Conservation (phyloP, 108 stramenopile species). For the Skeletonema menzelii region DNA sequence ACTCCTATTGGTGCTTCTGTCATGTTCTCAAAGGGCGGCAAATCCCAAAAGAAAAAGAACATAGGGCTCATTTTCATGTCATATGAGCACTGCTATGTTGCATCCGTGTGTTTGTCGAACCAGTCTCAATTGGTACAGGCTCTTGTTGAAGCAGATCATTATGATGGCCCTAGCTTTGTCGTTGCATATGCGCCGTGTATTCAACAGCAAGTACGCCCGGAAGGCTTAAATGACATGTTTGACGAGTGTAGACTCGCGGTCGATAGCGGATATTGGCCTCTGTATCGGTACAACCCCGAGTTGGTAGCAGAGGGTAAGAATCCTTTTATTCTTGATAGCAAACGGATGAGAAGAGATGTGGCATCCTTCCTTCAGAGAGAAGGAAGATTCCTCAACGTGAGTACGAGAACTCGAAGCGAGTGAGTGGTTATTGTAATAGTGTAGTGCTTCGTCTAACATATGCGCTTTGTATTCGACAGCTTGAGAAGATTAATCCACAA, state of each 20-base stretch:
- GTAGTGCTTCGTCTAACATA: background rate
- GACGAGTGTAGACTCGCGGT: constrained; percentile 56
- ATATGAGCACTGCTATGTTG: constrained; percentile 72
- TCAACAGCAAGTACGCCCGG: constrained; percentile 57
- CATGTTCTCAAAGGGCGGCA: constrained; percentile 61
- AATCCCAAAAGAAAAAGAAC: constrained; percentile 60
- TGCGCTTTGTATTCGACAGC: background rate
- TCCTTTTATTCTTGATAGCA: constrained; percentile 64
- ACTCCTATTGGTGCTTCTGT: constrained; percentile 63
- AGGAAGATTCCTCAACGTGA: constrained; percentile 57
- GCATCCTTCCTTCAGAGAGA: constrained; percentile 57
- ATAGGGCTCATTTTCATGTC: constrained; percentile 72
- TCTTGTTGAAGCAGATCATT: constrained; percentile 59
- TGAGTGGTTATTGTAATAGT: background rate
- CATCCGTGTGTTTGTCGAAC: constrained; percentile 57
- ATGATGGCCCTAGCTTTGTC: constrained; percentile 61
- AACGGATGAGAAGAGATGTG: constrained; percentile 62
- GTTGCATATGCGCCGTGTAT: constrained; percentile 65
- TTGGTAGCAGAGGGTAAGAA: constrained; percentile 49
- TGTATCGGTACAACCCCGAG: constrained; percentile 59
- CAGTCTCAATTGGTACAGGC: constrained; percentile 64
- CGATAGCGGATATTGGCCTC: constrained; percentile 62
- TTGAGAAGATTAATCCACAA: constrained; percentile 51
- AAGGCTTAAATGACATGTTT: constrained; percentile 64
- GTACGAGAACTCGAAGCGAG: background rate